phyloP scores from a whole-genome alignment of 2,329 filamentous ascomycete species.

The Tolypocladium amazonense region DNA sequence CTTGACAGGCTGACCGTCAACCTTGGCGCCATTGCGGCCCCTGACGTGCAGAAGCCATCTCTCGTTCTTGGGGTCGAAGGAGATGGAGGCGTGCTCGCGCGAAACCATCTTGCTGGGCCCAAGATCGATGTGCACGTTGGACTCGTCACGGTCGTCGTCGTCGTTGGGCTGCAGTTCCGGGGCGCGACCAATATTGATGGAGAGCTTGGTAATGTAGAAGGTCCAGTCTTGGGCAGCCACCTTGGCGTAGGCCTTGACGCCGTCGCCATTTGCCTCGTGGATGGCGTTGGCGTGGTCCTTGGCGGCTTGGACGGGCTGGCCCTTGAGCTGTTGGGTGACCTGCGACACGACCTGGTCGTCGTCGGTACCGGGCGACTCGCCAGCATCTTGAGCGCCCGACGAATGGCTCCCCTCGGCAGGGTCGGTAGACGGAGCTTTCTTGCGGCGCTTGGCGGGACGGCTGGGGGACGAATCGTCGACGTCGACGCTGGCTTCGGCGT shows the following conservation, averaged over 20 bases:
- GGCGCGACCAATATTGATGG: conserved; percentile 65
- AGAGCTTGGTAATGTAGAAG: conserved; percentile 68
- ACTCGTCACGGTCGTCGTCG: conserved; percentile 32
- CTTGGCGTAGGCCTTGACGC: conserved; percentile 69
- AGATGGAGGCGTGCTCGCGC: conserved; percentile 64
- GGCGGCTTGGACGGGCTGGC: conserved; percentile 44
- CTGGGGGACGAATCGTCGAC: conserved; percentile 46
- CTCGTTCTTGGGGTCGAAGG: conserved; percentile 56
- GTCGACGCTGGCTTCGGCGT: conserved; percentile 22
- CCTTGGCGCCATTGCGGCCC: conserved; percentile 80
- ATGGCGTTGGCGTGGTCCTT: conserved; percentile 53
- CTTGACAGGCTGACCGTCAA: conserved; percentile 65
- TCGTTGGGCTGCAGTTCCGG: conserved; percentile 35
- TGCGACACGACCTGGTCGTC: conserved; percentile 47
- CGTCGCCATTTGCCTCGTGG: conserved; percentile 50
- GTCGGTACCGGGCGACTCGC: conserved; percentile 30
- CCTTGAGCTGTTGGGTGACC: conserved; percentile 41
- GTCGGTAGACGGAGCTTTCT: conserved; percentile 30
- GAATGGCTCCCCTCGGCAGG: conserved; percentile 5
- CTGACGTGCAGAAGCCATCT: conserved; percentile 81
- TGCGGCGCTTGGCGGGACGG: conserved; percentile 54
- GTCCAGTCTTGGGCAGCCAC: conserved; percentile 76
- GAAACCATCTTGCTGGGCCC: conserved; percentile 76
- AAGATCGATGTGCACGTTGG: conserved; percentile 73
- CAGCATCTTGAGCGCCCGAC: conserved; percentile 20